These are phyloP conservation scores for Solanum hybrid DNA, from an alignment of 305 asterid genomes.

Conservation along the genomic window DNA sequence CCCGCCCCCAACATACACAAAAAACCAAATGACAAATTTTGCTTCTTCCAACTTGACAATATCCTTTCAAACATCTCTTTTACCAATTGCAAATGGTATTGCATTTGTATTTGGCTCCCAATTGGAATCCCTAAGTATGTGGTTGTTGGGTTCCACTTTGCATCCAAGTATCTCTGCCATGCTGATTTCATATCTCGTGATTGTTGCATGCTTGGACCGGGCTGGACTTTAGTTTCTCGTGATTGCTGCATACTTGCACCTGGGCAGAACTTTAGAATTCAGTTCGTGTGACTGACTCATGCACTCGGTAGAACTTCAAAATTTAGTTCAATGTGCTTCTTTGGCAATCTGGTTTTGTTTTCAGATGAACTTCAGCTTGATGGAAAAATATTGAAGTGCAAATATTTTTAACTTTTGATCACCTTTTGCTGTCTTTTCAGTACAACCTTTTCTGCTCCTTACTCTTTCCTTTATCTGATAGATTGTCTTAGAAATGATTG, in stretches of 20 bases:
- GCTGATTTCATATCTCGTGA: neutral
- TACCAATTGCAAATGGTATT: neutral
- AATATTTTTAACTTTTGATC: neutral
- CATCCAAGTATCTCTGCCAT: neutral
- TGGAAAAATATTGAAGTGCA: neutral
- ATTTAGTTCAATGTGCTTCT: neutral
- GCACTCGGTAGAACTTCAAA: neutral
- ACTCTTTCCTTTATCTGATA: slow-evolving; percentile 11
- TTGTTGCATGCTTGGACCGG: neutral
- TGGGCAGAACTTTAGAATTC: neutral
- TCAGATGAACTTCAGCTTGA: neutral
- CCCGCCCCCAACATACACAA: neutral
- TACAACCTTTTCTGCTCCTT: neutral
- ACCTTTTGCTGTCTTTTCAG: neutral
- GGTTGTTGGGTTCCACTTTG: neutral
- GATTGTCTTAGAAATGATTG: slow-evolving; percentile 99
- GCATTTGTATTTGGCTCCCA: neutral
- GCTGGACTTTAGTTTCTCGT: neutral
- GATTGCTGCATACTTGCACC: neutral
- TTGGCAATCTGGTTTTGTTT: neutral
- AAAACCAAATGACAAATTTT: neutral
- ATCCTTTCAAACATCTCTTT: neutral
- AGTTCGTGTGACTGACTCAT: neutral
- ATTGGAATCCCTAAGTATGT: neutral
- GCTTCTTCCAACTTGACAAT: neutral